Evolutionary conservation across 2,329 filamentous ascomycete genomes (phyloP), one percentile per base, ranked within the genome.

Genomic region (Elsinoe ampelina): DNA sequence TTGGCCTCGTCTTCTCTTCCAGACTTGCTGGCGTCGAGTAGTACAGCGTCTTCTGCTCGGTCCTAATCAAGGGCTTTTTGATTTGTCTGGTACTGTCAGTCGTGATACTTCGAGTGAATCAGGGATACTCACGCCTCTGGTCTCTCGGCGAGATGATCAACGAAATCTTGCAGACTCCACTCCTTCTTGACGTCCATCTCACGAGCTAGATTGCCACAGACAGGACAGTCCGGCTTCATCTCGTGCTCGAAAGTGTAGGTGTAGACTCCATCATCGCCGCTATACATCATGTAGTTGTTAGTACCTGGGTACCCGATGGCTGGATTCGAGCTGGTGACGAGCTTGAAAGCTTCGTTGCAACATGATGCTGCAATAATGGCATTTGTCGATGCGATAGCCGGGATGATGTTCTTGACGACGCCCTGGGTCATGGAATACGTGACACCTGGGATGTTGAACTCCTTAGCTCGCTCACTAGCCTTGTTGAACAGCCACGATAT

Each of bases 321-420:
- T 0, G 92, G 89, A 32, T 92, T 93, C 36, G 85, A 82, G 50
- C 80, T 83, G 12, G 89, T 95, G 41, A 86, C 87, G 61, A 98
- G 88, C 74, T 98, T 98, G 74, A 97, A 84, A 1, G 91, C 92
- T 72, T 98, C 93, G 63, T 95, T 97, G 72, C 93, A 97, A 72
- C 92, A 97, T 54, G 88, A 86, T 1, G 92, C 93, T 1, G 93
- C 93, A 61, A 98, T 87, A 64, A 98, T 93, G 58, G 93, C 92
- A 69, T 98, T 98, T 5, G 93, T 98, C 1, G 90, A 95, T 15
- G 93, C 93, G 66, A 98, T 98, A 26, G 93, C 95, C 0, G 93
- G 93, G 60, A 98, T 98, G 71, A 98, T 98, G 72, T 98, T 98
- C 73, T 98, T 98, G 65, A 98, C 89, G 2, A 97, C 95, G 57